Conservation (phyloP, 345 rosid species). For the Brassica incana region DNA sequence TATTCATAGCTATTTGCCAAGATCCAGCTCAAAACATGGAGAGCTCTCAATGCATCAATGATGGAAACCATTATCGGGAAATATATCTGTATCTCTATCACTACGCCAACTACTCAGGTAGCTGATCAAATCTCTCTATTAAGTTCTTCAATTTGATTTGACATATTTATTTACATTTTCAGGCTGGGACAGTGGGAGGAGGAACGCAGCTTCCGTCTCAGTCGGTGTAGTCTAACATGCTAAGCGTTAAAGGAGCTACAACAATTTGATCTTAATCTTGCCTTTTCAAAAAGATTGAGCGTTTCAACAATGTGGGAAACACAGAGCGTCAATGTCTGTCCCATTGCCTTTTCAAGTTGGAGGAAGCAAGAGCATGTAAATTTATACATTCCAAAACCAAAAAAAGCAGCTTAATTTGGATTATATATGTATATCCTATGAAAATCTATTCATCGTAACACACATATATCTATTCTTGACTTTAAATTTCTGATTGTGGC, state of each 20-base stretch:
- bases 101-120: constrained; percentile 84
- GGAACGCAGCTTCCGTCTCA: constrained; percentile 78
- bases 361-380: background rate
- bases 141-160: background rate
- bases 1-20: constrained; percentile 81
- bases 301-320: background rate
- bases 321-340: background rate
- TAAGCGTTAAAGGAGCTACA: constrained; percentile 74
- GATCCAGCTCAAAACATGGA: constrained; percentile 87
- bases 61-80: constrained; percentile 80
- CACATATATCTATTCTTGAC: background rate
- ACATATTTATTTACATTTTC: background rate
- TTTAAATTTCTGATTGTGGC: background rate
- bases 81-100: constrained; percentile 73
- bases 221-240: constrained; percentile 72
- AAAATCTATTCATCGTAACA: background rate
- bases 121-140: background rate
- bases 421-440: background rate
- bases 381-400: background rate
- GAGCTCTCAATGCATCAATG: constrained; percentile 88
- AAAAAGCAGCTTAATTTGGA: background rate
- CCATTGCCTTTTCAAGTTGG: background rate
- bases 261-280: background rate
- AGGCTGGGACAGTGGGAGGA: constrained; percentile 91
- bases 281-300: background rate